Evolutionary conservation across 2,329 filamentous ascomycete genomes (phyloP), one percentile per base, ranked within the genome.

Genomic region (Fusarium sp.): DNA sequence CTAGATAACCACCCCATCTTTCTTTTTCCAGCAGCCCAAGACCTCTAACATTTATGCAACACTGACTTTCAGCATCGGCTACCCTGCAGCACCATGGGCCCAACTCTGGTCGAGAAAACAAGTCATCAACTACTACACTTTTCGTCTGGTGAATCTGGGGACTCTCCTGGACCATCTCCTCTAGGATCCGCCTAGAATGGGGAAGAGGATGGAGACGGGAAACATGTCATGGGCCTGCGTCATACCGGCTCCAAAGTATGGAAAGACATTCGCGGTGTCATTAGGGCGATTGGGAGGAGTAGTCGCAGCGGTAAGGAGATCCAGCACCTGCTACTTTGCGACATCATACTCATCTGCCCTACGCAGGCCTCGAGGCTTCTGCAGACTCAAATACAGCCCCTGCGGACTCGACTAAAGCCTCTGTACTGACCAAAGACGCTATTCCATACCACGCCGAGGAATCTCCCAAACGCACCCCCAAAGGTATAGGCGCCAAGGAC

Each of bases 221-320:
- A 68, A 6, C 69, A 72, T 42, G 63, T 50, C 2, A 33, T 77
- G 25, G 82, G 76, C 58, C 65, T 78, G n/a, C 78, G 77, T 36
- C 77, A 74, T 22, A 76, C 74, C 8, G 76, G 79, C 36, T 79
- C 81, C 13, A 80, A 73, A 36, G 80, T 82, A 6, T 82, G 82
- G 80, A 80, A 79, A 8, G 82, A 83, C 38, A 80, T 84, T 27
- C 78, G 81, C 5, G 77, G 77, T 16, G 82, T 80, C 22, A 78
- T 84, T 62, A 81, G 74, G 47, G 81, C 77, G 2, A 79, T 84
- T 27, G 77, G 79, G 22, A 79, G 77, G 61, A 79, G 70, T n/a
- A 78, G 80, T 31, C 77, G 73, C 9, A 77, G 75, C 50, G 77
- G 77, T 77, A 66, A 63, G 79, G 69, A 3, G n/a, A 33, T 2